Conservation (phyloP, 2,329 filamentous ascomycete genomes). For the Colletotrichum spaethianum region DNA sequence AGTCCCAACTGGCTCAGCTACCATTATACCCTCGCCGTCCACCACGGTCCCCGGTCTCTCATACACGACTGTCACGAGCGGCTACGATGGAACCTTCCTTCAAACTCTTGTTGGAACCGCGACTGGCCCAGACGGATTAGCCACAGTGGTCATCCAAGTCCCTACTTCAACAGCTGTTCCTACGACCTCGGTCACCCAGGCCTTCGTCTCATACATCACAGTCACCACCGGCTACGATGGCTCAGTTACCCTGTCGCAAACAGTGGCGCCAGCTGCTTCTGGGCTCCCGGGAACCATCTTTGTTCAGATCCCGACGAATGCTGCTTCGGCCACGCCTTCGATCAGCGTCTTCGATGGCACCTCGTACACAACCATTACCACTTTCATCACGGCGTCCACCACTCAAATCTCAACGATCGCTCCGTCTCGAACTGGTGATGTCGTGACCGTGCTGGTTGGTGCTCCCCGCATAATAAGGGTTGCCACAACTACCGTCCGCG, state of each 20-base stretch:
- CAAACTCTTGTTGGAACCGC: slow-evolving; percentile 23
- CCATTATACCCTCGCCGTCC: background rate
- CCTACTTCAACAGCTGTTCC: background rate
- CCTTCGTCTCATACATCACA: slow-evolving; percentile 31
- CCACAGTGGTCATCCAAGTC: slow-evolving; percentile 19
- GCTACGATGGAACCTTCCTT: slow-evolving; percentile 13
- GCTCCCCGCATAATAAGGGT: background rate
- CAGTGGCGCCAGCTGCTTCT: slow-evolving; percentile 27
- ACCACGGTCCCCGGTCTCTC: slow-evolving; percentile 5
- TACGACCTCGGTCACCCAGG: slow-evolving; percentile 16
- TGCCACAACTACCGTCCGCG: background rate
- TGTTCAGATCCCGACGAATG: slow-evolving; percentile 24
- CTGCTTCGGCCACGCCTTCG: background rate
- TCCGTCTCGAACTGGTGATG: background rate
- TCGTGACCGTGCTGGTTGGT: slow-evolving; percentile 19
- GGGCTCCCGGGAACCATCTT: slow-evolving; percentile 32
- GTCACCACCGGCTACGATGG: slow-evolving; percentile 31
- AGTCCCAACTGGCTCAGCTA: slow-evolving; percentile 11
- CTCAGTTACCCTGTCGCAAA: slow-evolving; percentile 9
- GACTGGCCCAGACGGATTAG: slow-evolving; percentile 27
- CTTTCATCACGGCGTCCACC: slow-evolving; percentile 2
- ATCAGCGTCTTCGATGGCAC: background rate
- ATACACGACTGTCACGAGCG: slow-evolving; percentile 31
- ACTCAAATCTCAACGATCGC: slow-evolving; percentile 7
- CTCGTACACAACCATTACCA: slow-evolving; percentile 3